Conservation (phyloP, 768 basidiomycete species). For the Coprinopsis sp. region DNA sequence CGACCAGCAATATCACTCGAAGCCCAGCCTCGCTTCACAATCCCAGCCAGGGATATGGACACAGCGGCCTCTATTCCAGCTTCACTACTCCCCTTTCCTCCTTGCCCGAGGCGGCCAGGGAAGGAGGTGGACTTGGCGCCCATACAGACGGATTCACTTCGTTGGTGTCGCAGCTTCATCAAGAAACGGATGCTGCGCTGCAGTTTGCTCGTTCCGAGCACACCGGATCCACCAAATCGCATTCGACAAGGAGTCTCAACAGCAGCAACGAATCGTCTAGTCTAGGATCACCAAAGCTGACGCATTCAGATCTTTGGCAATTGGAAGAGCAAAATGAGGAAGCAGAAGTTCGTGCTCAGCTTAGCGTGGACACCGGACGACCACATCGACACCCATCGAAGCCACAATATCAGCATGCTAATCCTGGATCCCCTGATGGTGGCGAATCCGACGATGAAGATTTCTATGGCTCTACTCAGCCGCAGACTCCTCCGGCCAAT, state of each 20-base stretch:
- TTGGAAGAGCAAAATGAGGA: no score
- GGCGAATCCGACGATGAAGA: constrained; percentile 20
- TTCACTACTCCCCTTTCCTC: neutral
- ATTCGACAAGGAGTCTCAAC: constrained; percentile 2
- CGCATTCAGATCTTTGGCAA: no score
- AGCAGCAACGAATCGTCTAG: no score
- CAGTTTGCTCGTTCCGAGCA: constrained; percentile 30
- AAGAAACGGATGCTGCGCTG: constrained; percentile 49
- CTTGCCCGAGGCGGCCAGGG: constrained; percentile 9
- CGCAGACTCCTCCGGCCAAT: no score
- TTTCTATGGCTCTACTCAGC: constrained; percentile 23
- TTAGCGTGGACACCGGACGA: no score
- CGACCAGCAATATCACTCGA: neutral
- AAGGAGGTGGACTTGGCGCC: constrained; percentile 34
- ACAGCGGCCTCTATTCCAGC: neutral
- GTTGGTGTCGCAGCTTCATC: constrained; percentile 45
- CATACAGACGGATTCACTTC: constrained; percentile 50
- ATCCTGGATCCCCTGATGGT: constrained; percentile 4
- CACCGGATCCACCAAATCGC: constrained; percentile 13
- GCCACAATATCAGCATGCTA: neutral
- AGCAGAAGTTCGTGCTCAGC: no score
- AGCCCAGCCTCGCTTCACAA: neutral
- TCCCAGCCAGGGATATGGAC: neutral
- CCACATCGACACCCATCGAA: constrained; percentile 1
- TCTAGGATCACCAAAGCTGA: neutral